These are phyloP conservation scores for Gamarada debralockiae DNA, from an alignment of 495 filamentous ascomycete species.

Conservation along the genomic window DNA sequence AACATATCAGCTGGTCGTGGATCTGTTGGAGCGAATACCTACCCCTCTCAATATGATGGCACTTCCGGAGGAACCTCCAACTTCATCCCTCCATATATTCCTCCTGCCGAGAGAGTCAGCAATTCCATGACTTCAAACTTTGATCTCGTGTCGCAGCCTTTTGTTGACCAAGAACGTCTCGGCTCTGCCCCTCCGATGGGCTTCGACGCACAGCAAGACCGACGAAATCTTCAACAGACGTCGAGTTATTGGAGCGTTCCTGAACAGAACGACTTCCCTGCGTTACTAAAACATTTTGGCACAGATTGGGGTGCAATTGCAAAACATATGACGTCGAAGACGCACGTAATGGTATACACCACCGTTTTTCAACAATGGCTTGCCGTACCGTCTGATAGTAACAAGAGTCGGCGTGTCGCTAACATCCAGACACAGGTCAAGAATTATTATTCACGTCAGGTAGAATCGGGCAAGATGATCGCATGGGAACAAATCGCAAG, in stretches of 20 bases:
- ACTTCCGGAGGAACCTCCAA: slow-evolving; percentile 21
- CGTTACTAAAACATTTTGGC: slow-evolving; percentile 75
- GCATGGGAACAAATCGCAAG: slow-evolving; percentile 64
- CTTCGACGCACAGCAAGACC: slow-evolving; percentile 38
- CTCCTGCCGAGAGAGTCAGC: slow-evolving; percentile 17
- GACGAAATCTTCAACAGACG: slow-evolving; percentile 48
- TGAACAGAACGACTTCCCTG: slow-evolving; percentile 79
- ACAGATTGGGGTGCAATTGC: slow-evolving; percentile 87
- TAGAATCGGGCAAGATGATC: slow-evolving; percentile 44
- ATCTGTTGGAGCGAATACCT: slow-evolving; percentile 1
- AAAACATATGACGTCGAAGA: slow-evolving; percentile 84
- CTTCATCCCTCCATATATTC: slow-evolving; percentile 34
- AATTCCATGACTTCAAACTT: slow-evolving; percentile 37
- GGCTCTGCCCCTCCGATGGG: slow-evolving; percentile 27
- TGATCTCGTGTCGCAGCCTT: slow-evolving; percentile 23
- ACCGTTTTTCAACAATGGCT: slow-evolving; percentile 9
- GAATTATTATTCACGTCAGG: slow-evolving; percentile 80
- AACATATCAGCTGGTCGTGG: background rate
- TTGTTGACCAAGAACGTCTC: slow-evolving; percentile 29
- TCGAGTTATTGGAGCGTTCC: slow-evolving; percentile 98
- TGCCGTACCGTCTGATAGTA: slow-evolving; percentile 24
- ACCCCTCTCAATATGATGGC: slow-evolving; percentile 18
- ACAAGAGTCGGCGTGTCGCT: slow-evolving; percentile 24
- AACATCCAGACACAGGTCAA: slow-evolving; percentile 63
- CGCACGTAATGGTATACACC: slow-evolving; percentile 78